A percentile compares a stretch with the other conserved stretches of the same genome.
phyloP scores from a whole-genome alignment of 768 basidiomycete species.

The Lactarius pseudohatsudake region DNA sequence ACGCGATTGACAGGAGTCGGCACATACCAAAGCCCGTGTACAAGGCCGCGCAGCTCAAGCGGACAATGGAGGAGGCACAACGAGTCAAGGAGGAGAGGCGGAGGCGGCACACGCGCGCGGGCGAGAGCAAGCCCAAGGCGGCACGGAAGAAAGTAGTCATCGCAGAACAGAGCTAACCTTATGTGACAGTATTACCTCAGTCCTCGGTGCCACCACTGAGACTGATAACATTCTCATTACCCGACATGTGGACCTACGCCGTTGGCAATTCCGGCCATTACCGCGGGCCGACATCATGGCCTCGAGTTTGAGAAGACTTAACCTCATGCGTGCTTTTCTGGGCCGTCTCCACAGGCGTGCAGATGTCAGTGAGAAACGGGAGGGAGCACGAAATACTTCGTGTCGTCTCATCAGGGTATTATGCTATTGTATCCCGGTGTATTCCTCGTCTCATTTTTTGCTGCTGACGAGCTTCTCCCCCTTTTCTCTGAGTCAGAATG shows the following conservation, averaged over 20 bases:
- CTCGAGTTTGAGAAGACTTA: not conserved
- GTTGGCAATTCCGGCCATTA: not conserved
- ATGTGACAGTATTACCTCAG: not conserved
- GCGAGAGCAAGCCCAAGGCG: constrained; percentile 83
- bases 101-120: constrained; percentile 83
- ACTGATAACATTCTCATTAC: not conserved
- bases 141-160: constrained; percentile 89
- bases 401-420: not conserved
- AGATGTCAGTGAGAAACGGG: not conserved
- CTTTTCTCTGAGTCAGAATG: not conserved
- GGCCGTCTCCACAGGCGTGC: not conserved
- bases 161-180: constrained; percentile 65
- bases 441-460: not conserved
- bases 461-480: not conserved
- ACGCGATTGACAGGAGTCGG: constrained; percentile 50
- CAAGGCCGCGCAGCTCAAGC: constrained; percentile 82
- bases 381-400: not conserved
- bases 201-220: not conserved
- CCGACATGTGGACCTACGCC: not conserved
- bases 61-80: constrained; percentile 87
- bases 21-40: constrained; percentile 91
- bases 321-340: not conserved
- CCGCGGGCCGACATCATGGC: not conserved
- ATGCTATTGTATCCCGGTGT: not conserved
- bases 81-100: constrained; percentile 93